These are phyloP conservation scores for Rubia yunnanensis DNA, from an alignment of 257 asterid genomes.

Conservation along the genomic window DNA sequence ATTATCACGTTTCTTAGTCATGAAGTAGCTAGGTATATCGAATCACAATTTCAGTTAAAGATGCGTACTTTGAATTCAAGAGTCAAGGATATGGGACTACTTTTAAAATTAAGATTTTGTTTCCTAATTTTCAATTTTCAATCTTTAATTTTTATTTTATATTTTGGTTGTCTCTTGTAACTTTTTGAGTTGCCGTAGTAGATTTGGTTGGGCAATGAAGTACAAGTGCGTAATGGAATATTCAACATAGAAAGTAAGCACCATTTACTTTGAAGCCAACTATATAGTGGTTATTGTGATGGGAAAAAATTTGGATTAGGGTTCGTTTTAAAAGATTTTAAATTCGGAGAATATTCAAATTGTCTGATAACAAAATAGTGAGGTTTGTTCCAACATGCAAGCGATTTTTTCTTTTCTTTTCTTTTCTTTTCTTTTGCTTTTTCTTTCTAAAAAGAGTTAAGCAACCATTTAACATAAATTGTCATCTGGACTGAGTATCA, in stretches of 20 bases:
- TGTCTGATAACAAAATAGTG: slow-evolving; percentile 21
- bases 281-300: slow-evolving; percentile 25
- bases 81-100: neutral
- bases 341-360: slow-evolving; percentile 35
- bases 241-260: slow-evolving; percentile 44
- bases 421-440: neutral
- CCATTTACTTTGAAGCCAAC: slow-evolving; percentile 31
- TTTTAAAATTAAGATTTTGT: slow-evolving; percentile 14
- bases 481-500: too few relatives aligned
- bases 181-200: slow-evolving; percentile 29
- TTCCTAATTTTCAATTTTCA: too few relatives aligned
- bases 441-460: too few relatives aligned
- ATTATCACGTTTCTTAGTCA: neutral
- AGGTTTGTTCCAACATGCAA: neutral
- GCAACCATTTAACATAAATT: too few relatives aligned
- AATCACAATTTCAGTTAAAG: neutral
- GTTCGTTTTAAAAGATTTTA: slow-evolving; percentile 17
- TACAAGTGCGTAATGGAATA: slow-evolving; percentile 53
- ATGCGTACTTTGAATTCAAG: neutral
- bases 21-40: neutral
- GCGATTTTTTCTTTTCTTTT: neutral
- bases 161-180: neutral
- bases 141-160: too few relatives aligned
- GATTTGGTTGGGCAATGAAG: slow-evolving; percentile 17
- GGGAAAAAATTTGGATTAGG: slow-evolving; percentile 34